Conservation (phyloP, 1,284 basidiomycete genomes). For the Trichosporon ovoides region DNA sequence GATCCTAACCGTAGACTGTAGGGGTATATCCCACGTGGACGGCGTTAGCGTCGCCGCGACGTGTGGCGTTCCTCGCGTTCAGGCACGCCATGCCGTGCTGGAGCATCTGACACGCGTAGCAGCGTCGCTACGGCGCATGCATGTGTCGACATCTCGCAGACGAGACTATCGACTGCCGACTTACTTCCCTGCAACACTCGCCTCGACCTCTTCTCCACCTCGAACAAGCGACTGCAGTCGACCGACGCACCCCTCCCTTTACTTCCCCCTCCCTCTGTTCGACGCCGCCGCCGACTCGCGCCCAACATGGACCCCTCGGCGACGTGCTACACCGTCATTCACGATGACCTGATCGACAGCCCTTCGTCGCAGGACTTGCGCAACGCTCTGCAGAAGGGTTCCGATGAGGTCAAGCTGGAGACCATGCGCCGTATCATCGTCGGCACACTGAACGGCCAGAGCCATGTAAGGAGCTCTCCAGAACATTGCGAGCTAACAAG, state of each 20-base stretch:
- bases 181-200: not conserved
- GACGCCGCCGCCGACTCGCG: conserved; percentile 10
- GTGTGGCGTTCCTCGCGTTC: too few relatives aligned
- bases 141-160: not conserved
- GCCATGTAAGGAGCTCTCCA: conserved; percentile 53
- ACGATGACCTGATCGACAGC: conserved; percentile 64
- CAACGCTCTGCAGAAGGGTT: conserved; percentile 81
- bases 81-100: not conserved
- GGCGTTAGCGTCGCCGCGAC: too few relatives aligned
- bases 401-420: conserved; percentile 93
- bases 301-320: conserved; percentile 45
- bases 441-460: conserved; percentile 90
- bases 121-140: too few relatives aligned
- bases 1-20: too few relatives aligned
- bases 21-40: too few relatives aligned
- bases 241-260: not conserved
- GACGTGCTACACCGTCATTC: conserved; percentile 78
- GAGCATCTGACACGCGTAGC: conserved; percentile 5
- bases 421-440: conserved; percentile 93
- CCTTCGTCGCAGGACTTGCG: conserved; percentile 79
- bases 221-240: conserved; percentile 2
- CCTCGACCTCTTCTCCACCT: not conserved
- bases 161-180: not conserved
- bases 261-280: too few relatives aligned
- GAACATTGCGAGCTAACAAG: not conserved